Percentiles rank a stretch among this genome's conserved stretches.
Evolutionary conservation across 75 land plant species (phyloP).

Genomic region (Pinus albicaulis): DNA sequence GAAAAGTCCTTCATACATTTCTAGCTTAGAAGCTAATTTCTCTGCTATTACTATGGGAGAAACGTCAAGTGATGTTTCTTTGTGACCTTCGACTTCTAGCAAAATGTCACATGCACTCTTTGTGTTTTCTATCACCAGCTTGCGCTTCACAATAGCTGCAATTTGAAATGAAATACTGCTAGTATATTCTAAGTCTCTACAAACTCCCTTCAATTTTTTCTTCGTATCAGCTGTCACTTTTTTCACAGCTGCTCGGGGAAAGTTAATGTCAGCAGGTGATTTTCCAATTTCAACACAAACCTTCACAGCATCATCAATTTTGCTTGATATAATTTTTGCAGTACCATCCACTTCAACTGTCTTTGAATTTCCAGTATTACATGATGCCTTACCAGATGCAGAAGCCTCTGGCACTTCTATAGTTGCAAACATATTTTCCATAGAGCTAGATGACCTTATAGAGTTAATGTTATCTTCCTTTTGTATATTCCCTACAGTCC

Average conservation of each 20-base stretch:
- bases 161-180: slow-evolving; percentile 67
- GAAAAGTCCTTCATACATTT: slow-evolving; percentile 6
- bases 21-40: slow-evolving; percentile 41
- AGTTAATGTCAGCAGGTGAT: slow-evolving; percentile 23
- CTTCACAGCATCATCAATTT: slow-evolving; percentile 30
- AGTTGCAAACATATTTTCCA: slow-evolving; percentile 3
- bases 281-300: slow-evolving; percentile 23
- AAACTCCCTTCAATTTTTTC: slow-evolving; percentile 29
- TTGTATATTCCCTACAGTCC: slow-evolving; percentile 5
- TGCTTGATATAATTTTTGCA: slow-evolving; percentile 24
- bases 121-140: slow-evolving; percentile 13
- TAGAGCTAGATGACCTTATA: background rate
- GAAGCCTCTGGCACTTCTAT: slow-evolving; percentile 5
- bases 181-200: slow-evolving; percentile 55
- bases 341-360: slow-evolving; percentile 13
- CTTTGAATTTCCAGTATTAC: slow-evolving; percentile 13
- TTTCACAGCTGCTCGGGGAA: slow-evolving; percentile 54
- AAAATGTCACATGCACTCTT: background rate
- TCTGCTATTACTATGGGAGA: slow-evolving; percentile 63
- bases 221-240: slow-evolving; percentile 40
- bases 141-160: slow-evolving; percentile 49
- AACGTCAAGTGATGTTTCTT: slow-evolving; percentile 10
- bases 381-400: slow-evolving; percentile 14
- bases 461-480: slow-evolving; percentile 19
- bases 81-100: slow-evolving; percentile 7